Percentiles rank a stretch among this genome's conserved stretches.
phyloP scores from a whole-genome alignment of 208 protist species.

The Trypanosoma vivax region DNA sequence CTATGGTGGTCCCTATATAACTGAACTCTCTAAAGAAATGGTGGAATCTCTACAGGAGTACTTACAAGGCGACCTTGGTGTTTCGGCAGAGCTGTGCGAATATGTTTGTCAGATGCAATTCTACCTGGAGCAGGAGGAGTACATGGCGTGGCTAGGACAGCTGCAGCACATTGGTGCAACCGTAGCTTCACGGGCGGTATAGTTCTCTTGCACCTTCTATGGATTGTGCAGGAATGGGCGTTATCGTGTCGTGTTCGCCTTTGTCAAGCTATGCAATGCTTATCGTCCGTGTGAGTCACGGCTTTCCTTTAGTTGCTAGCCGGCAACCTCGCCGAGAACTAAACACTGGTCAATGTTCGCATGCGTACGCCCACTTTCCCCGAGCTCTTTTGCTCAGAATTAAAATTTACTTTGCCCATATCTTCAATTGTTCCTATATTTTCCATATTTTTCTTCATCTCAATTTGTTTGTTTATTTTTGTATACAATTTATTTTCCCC shows the following conservation, averaged over 20 bases:
- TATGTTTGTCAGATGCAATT: constrained; percentile 84
- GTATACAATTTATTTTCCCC: constrained; percentile 3
- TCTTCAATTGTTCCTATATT: constrained; percentile 12
- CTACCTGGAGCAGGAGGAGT: constrained; percentile 82
- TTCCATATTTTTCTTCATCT: constrained; percentile 19
- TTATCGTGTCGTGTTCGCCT: too few species aligned
- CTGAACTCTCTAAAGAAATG: constrained; percentile 67
- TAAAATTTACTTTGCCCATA: background rate
- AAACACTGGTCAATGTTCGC: too few species aligned
- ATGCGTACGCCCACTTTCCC: too few species aligned
- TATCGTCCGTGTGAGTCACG: too few species aligned
- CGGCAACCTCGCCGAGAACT: too few species aligned
- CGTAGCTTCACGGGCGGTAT: too few species aligned
- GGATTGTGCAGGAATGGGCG: too few species aligned
- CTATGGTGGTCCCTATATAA: constrained; percentile 69
- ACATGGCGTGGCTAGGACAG: constrained; percentile 69
- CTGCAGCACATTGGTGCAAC: constrained; percentile 31
- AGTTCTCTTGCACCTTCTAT: too few species aligned
- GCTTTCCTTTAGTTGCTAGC: too few species aligned
- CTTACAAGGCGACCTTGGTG: constrained; percentile 43
- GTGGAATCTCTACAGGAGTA: constrained; percentile 50
- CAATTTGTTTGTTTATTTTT: constrained; percentile 4
- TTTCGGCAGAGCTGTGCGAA: constrained; percentile 56
- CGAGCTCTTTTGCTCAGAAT: background rate
- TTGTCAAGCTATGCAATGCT: too few species aligned